These are phyloP conservation scores for Alternaria postmessia DNA, from an alignment of 2,329 filamentous ascomycete genomes.

Conservation along the genomic window DNA sequence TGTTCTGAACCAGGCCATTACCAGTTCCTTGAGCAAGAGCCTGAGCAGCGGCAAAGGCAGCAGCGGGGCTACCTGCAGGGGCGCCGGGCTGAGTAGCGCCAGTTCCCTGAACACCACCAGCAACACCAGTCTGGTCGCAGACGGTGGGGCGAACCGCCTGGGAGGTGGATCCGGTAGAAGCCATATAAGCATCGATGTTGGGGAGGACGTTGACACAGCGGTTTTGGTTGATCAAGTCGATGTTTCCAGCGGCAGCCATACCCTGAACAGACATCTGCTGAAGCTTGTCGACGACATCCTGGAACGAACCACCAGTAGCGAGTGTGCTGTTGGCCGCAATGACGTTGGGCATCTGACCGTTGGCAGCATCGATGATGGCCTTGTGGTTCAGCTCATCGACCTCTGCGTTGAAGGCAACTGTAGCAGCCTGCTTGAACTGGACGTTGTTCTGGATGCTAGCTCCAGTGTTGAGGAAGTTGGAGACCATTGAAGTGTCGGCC, in stretches of 20 bases:
- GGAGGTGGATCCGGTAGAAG: conserved; percentile 40
- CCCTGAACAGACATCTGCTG: conserved; percentile 48
- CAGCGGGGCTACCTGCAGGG: conserved; percentile 41
- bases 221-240: conserved; percentile 50
- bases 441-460: conserved; percentile 44
- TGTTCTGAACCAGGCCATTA: conserved; percentile 37
- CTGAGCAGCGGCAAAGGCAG: conserved; percentile 40
- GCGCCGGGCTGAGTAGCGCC: conserved; percentile 42
- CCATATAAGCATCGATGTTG: conserved; percentile 50
- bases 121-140: conserved; percentile 46
- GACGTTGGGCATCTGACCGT: conserved; percentile 37
- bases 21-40: conserved; percentile 40
- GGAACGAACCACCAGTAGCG: conserved; percentile 47
- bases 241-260: conserved; percentile 41
- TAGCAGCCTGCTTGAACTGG: conserved; percentile 48
- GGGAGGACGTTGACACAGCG: conserved; percentile 48
- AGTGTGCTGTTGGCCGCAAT: conserved; percentile 50
- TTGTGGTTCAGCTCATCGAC: conserved; percentile 52
- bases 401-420: conserved; percentile 49
- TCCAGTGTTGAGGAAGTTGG: conserved; percentile 49
- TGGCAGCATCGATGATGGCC: conserved; percentile 46
- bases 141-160: conserved; percentile 42
- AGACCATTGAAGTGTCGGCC: conserved; percentile 51
- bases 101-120: conserved; percentile 42
- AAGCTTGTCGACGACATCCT: conserved; percentile 51